Conservation (phyloP, 352 stramenopile species). For the Pythium sukuiense region DNA sequence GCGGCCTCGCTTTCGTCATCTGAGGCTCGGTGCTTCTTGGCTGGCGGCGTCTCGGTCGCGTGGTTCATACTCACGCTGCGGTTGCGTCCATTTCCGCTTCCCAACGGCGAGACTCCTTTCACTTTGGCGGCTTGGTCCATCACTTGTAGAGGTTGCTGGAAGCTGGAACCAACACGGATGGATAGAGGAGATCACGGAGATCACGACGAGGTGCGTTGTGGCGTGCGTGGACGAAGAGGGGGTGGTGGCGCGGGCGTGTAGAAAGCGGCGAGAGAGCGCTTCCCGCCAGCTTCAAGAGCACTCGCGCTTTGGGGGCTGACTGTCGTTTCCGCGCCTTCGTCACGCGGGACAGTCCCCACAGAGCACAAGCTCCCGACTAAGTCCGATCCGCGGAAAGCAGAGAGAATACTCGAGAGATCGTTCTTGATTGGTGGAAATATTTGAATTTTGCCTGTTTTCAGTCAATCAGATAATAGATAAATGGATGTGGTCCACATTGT, state of each 20-base stretch:
- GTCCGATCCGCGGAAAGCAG: slow-evolving; percentile 6
- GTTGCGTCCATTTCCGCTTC: slow-evolving; percentile 34
- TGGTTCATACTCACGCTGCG: slow-evolving; percentile 77
- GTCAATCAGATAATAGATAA: slow-evolving; percentile 4
- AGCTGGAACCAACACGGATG: slow-evolving; percentile 6
- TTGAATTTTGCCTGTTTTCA: slow-evolving; percentile 6
- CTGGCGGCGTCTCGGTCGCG: slow-evolving; percentile 41
- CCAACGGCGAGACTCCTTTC: slow-evolving; percentile 11
- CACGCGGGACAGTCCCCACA: slow-evolving; percentile 15
- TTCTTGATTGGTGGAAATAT: slow-evolving; percentile 12
- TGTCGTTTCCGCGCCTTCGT: slow-evolving; percentile 22
- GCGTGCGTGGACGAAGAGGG: neutral
- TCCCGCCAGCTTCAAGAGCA: slow-evolving; percentile 5
- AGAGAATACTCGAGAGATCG: neutral
- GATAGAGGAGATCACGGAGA: slow-evolving; percentile 17
- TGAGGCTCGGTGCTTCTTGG: slow-evolving; percentile 79
- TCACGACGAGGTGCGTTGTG: neutral
- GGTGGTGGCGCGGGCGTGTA: neutral
- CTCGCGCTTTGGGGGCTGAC: neutral
- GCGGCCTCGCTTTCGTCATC: slow-evolving; percentile 64
- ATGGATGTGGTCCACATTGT: slow-evolving; percentile 8
- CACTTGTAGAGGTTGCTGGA: neutral
- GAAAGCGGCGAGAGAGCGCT: neutral
- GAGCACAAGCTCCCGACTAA: slow-evolving; percentile 5
- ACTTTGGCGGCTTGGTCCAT: slow-evolving; percentile 19